Evolutionary conservation across 2,329 filamentous ascomycete genomes (phyloP).

Genomic region (Venturiaceae sp.): DNA sequence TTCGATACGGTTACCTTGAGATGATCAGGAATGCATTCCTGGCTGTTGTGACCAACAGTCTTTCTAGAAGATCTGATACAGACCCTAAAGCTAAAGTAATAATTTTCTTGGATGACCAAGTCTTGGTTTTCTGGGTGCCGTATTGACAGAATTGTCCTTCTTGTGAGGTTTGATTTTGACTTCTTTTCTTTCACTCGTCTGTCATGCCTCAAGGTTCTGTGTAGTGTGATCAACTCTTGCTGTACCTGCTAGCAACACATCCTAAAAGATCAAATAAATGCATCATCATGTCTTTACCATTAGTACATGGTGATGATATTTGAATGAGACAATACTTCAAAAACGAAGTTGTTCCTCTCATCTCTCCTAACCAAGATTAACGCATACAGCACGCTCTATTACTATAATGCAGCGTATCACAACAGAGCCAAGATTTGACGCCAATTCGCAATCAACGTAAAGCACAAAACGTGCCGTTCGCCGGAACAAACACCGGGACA

Average conservation of each 20-base stretch:
- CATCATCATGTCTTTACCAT: too few species aligned
- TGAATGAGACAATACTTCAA: too few species aligned
- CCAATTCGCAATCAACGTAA: not conserved
- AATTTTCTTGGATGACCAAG: not conserved
- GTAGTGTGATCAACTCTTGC: too few species aligned
- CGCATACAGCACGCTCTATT: not conserved
- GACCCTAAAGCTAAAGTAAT: not conserved
- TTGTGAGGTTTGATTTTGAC: too few species aligned
- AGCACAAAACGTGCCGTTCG: not conserved
- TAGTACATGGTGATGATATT: too few species aligned
- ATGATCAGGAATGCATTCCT: not conserved
- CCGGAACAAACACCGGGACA: not conserved
- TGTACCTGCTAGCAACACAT: too few species aligned
- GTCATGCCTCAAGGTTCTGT: too few species aligned
- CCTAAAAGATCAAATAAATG: too few species aligned
- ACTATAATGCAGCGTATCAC: not conserved
- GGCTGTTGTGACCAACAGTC: not conserved
- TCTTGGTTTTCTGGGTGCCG: not conserved
- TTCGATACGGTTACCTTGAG: not conserved
- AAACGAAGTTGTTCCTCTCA: too few species aligned
- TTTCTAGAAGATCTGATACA: not conserved
- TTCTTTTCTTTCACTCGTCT: too few species aligned
- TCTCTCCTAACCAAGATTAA: too few species aligned
- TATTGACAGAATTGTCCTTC: too few species aligned
- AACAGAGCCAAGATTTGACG: not conserved